Percentiles rank a stretch among this genome's conserved stretches.
Conservation (phyloP, 2,329 filamentous ascomycete genomes). For the Fusarium pilosicola region DNA sequence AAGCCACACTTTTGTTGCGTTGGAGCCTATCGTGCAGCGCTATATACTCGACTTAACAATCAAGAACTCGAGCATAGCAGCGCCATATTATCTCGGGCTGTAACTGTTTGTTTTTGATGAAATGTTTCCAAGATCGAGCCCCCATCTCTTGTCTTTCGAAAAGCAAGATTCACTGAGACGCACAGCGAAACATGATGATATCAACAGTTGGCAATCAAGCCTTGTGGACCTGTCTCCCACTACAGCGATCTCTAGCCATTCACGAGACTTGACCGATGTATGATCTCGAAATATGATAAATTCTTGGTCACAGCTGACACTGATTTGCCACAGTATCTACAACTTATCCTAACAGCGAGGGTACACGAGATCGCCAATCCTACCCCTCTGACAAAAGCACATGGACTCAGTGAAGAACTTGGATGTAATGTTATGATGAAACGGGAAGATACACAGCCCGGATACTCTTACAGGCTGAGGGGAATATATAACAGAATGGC, state of each 20-base stretch:
- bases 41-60: not conserved
- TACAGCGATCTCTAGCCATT: no score
- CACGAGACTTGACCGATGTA: not conserved
- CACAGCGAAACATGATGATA: not conserved
- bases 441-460: not conserved
- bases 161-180: not conserved
- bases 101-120: not conserved
- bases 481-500: not conserved
- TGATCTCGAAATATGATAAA: not conserved
- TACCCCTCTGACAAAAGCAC: not conserved
- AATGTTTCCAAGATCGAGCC: not conserved
- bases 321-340: not conserved
- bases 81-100: rapidly evolving
- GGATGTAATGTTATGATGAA: not conserved
- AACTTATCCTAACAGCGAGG: not conserved
- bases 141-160: not conserved
- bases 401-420: not conserved
- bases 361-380: rapidly evolving
- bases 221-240: no score
- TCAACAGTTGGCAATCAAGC: not conserved
- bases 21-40: not conserved
- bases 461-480: not conserved
- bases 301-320: no score
- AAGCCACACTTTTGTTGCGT: not conserved
- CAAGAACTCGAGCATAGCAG: not conserved